Conservation (phyloP, 2,329 filamentous ascomycete genomes). For the Neocucurbitaria cava region DNA sequence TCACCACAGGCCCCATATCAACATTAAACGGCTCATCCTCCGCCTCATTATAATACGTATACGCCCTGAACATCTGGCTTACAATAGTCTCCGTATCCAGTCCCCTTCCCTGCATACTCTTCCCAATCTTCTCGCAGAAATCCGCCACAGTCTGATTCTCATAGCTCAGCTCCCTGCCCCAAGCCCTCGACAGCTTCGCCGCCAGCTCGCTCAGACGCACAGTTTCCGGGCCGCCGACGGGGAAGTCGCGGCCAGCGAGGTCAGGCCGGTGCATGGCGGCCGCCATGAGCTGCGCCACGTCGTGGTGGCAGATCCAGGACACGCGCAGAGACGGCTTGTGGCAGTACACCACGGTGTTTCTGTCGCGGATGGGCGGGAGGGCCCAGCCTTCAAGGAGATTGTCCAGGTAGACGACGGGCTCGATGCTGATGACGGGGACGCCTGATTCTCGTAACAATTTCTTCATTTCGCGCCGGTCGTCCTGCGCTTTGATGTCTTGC, state of each 20-base stretch:
- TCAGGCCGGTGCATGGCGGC: slow-evolving; percentile 43
- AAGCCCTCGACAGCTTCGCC: slow-evolving; percentile 42
- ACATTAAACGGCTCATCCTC: slow-evolving; percentile 49
- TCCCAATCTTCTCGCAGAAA: slow-evolving; percentile 36
- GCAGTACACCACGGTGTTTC: slow-evolving; percentile 49
- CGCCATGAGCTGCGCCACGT: slow-evolving; percentile 50
- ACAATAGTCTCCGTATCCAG: slow-evolving; percentile 47
- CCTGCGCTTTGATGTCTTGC: slow-evolving; percentile 38
- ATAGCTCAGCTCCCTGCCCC: slow-evolving; percentile 40
- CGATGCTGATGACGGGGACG: slow-evolving; percentile 44
- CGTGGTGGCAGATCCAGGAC: slow-evolving; percentile 52
- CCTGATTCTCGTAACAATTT: slow-evolving; percentile 36
- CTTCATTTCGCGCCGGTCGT: slow-evolving; percentile 41
- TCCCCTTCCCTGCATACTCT: slow-evolving; percentile 45
- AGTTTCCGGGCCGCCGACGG: slow-evolving; percentile 47
- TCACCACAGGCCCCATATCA: slow-evolving; percentile 45
- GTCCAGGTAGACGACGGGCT: slow-evolving; percentile 51
- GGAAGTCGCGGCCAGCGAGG: slow-evolving; percentile 45
- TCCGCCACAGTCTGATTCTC: slow-evolving; percentile 42
- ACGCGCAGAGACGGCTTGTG: slow-evolving; percentile 48
- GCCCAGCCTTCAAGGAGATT: slow-evolving; percentile 52
- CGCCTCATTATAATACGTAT: slow-evolving; percentile 51
- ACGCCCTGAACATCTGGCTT: slow-evolving; percentile 51
- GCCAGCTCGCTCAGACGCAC: slow-evolving; percentile 43
- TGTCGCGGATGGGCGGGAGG: slow-evolving; percentile 43